Conservation (phyloP, 257 asterid genomes). For the Sherardia arvensis region DNA sequence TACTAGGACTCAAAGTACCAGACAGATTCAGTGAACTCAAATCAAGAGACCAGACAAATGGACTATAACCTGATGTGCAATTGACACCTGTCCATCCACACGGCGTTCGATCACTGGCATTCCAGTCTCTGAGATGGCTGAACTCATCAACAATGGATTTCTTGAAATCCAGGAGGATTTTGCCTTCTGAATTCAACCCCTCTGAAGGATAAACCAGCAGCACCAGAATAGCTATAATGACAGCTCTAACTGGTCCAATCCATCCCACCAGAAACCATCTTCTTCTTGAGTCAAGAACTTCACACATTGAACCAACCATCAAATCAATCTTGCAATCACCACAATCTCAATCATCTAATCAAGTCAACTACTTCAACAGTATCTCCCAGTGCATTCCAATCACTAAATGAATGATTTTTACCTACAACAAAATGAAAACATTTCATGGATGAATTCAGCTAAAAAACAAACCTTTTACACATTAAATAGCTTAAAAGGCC, state of each 20-base stretch:
- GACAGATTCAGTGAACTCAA: slow-evolving; percentile 52
- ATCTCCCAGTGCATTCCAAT: slow-evolving; percentile 14
- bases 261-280: slow-evolving; percentile 25
- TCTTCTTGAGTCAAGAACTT: slow-evolving; percentile 34
- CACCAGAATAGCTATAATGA: slow-evolving; percentile 17
- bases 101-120: slow-evolving; percentile 53
- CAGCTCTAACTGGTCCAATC: slow-evolving; percentile 23
- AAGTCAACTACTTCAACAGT: slow-evolving; percentile 26
- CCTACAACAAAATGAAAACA: slow-evolving; percentile 11
- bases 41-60: slow-evolving; percentile 56
- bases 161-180: slow-evolving; percentile 57
- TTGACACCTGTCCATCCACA: slow-evolving; percentile 78
- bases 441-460: slow-evolving; percentile 8
- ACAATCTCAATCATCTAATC: slow-evolving; percentile 11
- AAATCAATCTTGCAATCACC: slow-evolving; percentile 1
- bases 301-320: slow-evolving; percentile 36
- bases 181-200: slow-evolving; percentile 61
- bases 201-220: slow-evolving; percentile 30
- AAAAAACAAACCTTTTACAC: background rate
- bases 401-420: slow-evolving; percentile 7
- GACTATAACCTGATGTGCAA: slow-evolving; percentile 38
- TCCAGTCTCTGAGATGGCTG: slow-evolving; percentile 51
- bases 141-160: slow-evolving; percentile 37
- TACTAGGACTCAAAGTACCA: slow-evolving; percentile 45
- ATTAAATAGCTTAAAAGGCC: slow-evolving; percentile 12